These are phyloP conservation scores for Macadamia integrifolia DNA, from an alignment of 164 flowering plant species.

Conservation along the genomic window DNA sequence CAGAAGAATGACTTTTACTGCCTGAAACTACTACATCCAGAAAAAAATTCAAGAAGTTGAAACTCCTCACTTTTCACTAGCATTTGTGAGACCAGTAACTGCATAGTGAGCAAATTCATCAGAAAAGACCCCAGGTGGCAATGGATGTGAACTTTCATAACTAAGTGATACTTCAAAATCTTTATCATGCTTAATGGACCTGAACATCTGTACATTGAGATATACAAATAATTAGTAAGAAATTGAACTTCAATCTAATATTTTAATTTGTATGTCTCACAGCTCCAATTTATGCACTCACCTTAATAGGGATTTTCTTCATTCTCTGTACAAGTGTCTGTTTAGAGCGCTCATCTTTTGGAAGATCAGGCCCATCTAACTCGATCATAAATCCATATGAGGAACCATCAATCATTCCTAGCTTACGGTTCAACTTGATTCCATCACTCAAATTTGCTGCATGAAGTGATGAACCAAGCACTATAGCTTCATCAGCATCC, in stretches of 20 bases:
- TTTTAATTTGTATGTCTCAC: not conserved
- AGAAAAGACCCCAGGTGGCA: conserved; percentile 81
- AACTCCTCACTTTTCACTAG: conserved; percentile 71
- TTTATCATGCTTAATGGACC: conserved; percentile 66
- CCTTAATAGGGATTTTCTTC: conserved; percentile 96
- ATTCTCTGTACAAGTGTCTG: conserved; percentile 71
- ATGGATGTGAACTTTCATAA: conserved; percentile 57
- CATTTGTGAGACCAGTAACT: conserved; percentile 74
- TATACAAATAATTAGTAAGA: conserved; percentile 4
- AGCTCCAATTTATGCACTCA: conserved; percentile 16
- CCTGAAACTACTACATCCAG: not conserved
- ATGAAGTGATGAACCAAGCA: conserved; percentile 90
- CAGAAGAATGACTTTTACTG: not conserved
- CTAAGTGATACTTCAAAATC: conserved; percentile 88
- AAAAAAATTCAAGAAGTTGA: conserved; percentile 6
- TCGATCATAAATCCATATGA: conserved; percentile 75
- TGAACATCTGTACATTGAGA: conserved; percentile 58
- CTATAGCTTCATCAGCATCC: conserved; percentile 98
- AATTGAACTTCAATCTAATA: not conserved
- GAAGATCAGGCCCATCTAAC: conserved; percentile 63
- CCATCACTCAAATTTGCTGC: conserved; percentile 99
- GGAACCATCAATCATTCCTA: conserved; percentile 97
- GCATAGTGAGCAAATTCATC: conserved; percentile 64
- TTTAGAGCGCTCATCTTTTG: conserved; percentile 57
- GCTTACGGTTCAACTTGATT: conserved; percentile 87